Conservation (phyloP, 192 early-diverging fungal species). For the Dissophora globulifera region DNA sequence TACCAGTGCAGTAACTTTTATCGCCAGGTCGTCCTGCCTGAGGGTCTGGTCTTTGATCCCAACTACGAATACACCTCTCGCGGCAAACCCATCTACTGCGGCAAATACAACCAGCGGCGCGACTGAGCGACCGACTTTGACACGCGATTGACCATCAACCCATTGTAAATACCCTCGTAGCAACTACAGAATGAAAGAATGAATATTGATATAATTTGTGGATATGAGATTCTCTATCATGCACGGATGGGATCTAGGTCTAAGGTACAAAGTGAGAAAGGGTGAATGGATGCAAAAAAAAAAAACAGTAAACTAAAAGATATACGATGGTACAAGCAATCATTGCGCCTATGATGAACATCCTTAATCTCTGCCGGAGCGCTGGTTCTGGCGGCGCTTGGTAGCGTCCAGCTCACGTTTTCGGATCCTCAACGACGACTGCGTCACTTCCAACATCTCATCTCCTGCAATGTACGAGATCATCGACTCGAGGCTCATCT, state of each 20-base stretch:
- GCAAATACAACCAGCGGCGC: slow-evolving; percentile 43
- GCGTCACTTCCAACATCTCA: slow-evolving; percentile 89
- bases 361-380: slow-evolving; percentile 27
- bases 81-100: slow-evolving; percentile 45
- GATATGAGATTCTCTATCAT: no score
- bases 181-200: no score
- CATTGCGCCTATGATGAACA: not conserved
- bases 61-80: slow-evolving; percentile 59
- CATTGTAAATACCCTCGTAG: no score
- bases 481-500: slow-evolving; percentile 76
- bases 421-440: slow-evolving; percentile 75
- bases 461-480: slow-evolving; percentile 84
- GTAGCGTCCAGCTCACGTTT: slow-evolving; percentile 78
- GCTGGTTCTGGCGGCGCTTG: slow-evolving; percentile 60
- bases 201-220: no score
- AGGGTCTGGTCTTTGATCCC: slow-evolving; percentile 62
- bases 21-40: slow-evolving; percentile 58
- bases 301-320: no score
- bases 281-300: no score
- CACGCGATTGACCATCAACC: no score
- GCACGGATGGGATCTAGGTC: no score
- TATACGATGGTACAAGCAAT: no score
- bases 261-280: no score
- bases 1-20: slow-evolving; percentile 72
- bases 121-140: no score